Conservation (phyloP, 257 asterid genomes). For the Salvia miltiorrhiza region DNA sequence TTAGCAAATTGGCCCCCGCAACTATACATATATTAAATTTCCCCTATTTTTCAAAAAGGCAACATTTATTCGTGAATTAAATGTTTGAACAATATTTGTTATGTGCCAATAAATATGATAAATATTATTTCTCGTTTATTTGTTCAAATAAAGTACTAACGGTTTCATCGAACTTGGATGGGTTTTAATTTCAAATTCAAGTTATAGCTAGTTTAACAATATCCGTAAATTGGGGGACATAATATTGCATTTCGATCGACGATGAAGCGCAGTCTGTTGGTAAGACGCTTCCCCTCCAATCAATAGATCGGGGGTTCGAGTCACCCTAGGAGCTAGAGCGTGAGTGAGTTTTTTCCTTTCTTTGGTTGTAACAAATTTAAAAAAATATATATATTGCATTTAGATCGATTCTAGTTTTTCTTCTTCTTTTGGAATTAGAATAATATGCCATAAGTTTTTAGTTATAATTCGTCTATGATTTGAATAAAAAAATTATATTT, state of each 20-base stretch:
- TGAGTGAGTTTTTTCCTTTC: too few species aligned
- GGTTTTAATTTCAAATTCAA: background rate
- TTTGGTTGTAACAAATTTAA: too few species aligned
- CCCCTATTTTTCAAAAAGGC: background rate
- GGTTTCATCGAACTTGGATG: background rate
- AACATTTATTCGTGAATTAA: background rate
- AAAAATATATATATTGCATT: too few species aligned
- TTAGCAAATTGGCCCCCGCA: background rate
- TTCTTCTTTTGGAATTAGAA: too few species aligned
- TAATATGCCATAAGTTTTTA: too few species aligned
- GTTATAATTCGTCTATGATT: too few species aligned
- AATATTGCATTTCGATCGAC: background rate
- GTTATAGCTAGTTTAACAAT: background rate
- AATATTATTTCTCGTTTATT: background rate
- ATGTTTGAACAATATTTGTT: background rate
- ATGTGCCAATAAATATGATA: background rate
- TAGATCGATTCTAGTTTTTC: too few species aligned
- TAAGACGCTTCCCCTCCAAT: too few species aligned
- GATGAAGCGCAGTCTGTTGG: too few species aligned
- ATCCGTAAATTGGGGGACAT: background rate
- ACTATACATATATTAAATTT: background rate
- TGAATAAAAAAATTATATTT: too few species aligned
- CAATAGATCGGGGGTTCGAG: too few species aligned
- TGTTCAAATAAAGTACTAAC: conserved; percentile 1
- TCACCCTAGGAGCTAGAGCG: too few species aligned